Percentiles rank a stretch among this genome's conserved stretches.
Evolutionary conservation across 768 basidiomycete genomes (phyloP).

Genomic region (Cubamyces lactineus): DNA sequence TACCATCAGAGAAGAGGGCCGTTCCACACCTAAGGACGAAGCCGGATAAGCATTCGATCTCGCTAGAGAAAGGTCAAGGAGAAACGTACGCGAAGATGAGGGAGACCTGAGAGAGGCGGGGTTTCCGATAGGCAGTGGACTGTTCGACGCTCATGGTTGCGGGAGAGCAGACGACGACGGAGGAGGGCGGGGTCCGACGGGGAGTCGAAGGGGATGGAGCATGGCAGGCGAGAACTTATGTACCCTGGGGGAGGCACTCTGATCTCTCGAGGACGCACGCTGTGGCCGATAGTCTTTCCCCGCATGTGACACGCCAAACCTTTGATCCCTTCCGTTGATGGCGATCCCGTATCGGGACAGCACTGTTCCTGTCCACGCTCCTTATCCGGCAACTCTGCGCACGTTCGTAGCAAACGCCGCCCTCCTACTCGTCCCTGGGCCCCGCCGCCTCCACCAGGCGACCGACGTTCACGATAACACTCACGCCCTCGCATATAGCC

Average conservation of each 20-base stretch:
- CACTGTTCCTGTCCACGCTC: slow-evolving; percentile 4
- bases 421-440: not conserved
- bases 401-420: slow-evolving; percentile 20
- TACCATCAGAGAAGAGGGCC: slow-evolving; percentile 86
- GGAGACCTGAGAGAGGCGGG: slow-evolving; percentile 57
- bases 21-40: slow-evolving; percentile 69
- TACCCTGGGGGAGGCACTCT: not conserved
- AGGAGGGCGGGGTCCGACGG: slow-evolving; percentile 1
- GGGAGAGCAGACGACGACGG: slow-evolving; percentile 3
- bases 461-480: not conserved
- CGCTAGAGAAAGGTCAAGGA: not conserved
- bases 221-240: slow-evolving; percentile 19
- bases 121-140: slow-evolving; percentile 15
- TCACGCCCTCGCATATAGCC: not conserved
- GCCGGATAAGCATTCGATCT: not conserved
- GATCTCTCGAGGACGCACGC: not conserved
- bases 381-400: slow-evolving; percentile 14
- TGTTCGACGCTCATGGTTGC: slow-evolving; percentile 16
- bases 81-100: slow-evolving; percentile 80
- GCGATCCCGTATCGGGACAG: slow-evolving; percentile 11
- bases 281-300: slow-evolving; percentile 12
- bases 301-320: slow-evolving; percentile 14
- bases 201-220: slow-evolving; percentile 4
- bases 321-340: slow-evolving; percentile 14
- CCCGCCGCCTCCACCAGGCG: not conserved